These are phyloP conservation scores for Jaltomata sinuosa DNA, from an alignment of 257 asterid genomes.

Conservation along the genomic window DNA sequence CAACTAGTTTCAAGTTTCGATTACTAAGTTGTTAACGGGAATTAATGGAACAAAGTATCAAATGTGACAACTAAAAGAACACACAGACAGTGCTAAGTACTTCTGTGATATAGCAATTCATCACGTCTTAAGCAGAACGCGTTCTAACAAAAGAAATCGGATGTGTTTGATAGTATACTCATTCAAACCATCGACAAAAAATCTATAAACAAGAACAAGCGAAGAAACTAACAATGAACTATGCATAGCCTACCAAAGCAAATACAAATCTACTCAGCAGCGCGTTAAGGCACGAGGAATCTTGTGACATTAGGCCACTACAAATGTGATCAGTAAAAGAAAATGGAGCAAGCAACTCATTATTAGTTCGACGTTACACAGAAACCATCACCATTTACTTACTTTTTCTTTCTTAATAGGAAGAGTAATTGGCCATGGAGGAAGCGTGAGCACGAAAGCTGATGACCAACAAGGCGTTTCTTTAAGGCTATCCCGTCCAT, in stretches of 20 bases:
- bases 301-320: not conserved
- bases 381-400: not conserved
- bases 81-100: too few species aligned
- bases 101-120: not conserved
- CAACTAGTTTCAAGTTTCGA: not conserved
- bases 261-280: not conserved
- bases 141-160: not conserved
- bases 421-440: slow-evolving; percentile 3
- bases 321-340: not conserved
- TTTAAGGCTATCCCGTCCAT: not conserved
- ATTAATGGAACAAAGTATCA: not conserved
- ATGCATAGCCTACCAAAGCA: not conserved
- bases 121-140: not conserved
- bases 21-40: not conserved
- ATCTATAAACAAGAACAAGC: not conserved
- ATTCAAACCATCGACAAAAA: not conserved
- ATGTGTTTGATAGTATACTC: not conserved
- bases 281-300: not conserved
- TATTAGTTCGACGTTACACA: not conserved
- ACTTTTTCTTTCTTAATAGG: not conserved
- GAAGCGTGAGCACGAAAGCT: not conserved
- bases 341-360: not conserved
- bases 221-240: not conserved
- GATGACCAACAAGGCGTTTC: not conserved
- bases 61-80: not conserved